phyloP scores from a whole-genome alignment of 2,329 filamentous ascomycete species.

The Pseudogymnoascus sp. region DNA sequence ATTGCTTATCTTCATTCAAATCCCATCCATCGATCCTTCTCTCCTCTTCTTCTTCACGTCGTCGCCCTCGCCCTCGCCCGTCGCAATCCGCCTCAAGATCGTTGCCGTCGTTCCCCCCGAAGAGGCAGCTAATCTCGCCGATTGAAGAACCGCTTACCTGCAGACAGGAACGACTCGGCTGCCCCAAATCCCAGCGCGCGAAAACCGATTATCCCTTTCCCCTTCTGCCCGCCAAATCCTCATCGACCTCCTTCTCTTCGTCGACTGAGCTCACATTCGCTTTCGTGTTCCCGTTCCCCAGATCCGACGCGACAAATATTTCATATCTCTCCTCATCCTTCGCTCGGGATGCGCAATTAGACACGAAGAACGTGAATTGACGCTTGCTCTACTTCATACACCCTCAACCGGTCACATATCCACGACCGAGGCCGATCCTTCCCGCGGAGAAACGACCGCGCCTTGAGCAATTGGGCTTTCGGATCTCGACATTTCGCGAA shows the following conservation, averaged over 20 bases:
- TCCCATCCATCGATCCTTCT: background rate
- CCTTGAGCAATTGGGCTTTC: background rate
- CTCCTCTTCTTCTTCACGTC: background rate
- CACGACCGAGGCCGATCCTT: background rate
- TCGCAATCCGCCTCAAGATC: conserved; percentile 3
- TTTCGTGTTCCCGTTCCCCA: background rate
- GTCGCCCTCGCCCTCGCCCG: background rate
- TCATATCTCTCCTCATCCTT: background rate
- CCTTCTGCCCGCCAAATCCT: background rate
- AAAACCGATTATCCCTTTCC: background rate
- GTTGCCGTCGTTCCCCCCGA: background rate
- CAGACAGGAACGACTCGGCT: conserved; percentile 5
- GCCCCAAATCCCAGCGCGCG: background rate
- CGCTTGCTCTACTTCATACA: background rate
- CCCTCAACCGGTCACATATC: background rate
- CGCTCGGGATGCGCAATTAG: conserved; percentile 1
- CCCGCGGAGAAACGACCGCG: background rate
- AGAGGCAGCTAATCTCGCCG: background rate
- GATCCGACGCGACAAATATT: background rate
- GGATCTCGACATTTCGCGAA: background rate
- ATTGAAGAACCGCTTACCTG: background rate
- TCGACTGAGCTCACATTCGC: background rate
- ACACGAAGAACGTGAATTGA: conserved; percentile 1
- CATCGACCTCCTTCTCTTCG: background rate
- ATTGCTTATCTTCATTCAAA: conserved; percentile 6